A percentile compares a stretch with the other conserved stretches of the same genome.
Conservation (phyloP, 768 basidiomycete species). For the Russula griseocarnosa region DNA sequence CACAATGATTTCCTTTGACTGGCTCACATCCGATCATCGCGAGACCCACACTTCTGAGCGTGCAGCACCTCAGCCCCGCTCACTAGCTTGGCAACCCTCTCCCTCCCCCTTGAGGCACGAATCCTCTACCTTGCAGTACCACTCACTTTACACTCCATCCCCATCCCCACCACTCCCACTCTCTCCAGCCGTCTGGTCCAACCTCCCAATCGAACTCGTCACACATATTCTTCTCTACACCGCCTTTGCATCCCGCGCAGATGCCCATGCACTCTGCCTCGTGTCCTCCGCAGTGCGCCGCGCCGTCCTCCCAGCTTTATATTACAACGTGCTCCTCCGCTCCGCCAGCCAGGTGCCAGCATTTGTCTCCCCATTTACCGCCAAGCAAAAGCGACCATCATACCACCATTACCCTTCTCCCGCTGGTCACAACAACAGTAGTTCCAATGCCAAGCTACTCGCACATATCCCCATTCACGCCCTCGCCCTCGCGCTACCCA, state of each 20-base stretch:
- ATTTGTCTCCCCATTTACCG: conserved; percentile 26
- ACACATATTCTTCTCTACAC: conserved; percentile 21
- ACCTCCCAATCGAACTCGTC: conserved; percentile 27
- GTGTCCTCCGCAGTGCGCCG: conserved; percentile 29
- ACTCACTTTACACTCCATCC: conserved; percentile 1
- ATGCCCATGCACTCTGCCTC: conserved; percentile 26
- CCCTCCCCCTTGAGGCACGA: conserved; percentile 21
- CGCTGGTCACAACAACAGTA: background rate
- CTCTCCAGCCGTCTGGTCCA: conserved; percentile 16
- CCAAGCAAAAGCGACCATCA: conserved; percentile 6
- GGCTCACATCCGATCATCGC: conserved; percentile 4
- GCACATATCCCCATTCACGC: conserved; percentile 20
- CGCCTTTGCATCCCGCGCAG: conserved; percentile 24
- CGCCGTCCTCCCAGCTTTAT: conserved; percentile 25
- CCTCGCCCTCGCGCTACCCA: conserved; percentile 27
- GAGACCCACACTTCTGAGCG: conserved; percentile 10
- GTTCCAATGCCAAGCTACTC: conserved; percentile 8
- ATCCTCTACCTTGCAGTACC: background rate
- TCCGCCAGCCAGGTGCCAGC: conserved; percentile 24
- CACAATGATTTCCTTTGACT: conserved; percentile 17
- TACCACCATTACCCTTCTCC: background rate
- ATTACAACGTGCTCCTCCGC: conserved; percentile 27
- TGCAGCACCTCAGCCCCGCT: conserved; percentile 9
- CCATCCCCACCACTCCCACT: conserved; percentile 7
- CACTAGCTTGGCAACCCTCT: conserved; percentile 22